These are phyloP conservation scores for Alisma plantagoaquatica DNA, from an alignment of 106 monocot species.

Conservation along the genomic window DNA sequence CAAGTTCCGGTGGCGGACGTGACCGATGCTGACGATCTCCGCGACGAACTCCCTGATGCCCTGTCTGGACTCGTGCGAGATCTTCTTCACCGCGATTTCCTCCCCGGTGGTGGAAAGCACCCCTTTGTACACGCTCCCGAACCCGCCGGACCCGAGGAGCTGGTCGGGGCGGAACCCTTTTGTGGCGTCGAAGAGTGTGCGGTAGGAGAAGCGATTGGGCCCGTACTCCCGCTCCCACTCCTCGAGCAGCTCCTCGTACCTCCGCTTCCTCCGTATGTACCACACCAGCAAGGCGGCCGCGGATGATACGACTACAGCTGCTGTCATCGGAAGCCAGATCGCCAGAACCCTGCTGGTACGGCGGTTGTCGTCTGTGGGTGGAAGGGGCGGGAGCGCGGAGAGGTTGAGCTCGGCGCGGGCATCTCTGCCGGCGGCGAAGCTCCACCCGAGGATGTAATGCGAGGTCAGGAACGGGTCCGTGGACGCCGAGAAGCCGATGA, in stretches of 20 bases:
- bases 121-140: no score
- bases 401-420: no score
- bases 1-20: slow-evolving; percentile 6
- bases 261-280: not conserved
- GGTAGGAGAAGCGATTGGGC: not conserved
- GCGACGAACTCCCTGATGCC: slow-evolving; percentile 8
- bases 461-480: not conserved
- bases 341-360: not conserved
- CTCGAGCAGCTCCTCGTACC: not conserved
- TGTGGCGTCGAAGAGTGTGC: not conserved
- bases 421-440: no score
- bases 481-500: no score
- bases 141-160: slow-evolving; percentile 1
- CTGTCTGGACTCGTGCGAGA: not conserved
- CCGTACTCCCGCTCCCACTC: no score
- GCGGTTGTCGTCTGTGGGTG: not conserved
- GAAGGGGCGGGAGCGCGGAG: not conserved
- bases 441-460: no score
- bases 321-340: no score
- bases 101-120: not conserved
- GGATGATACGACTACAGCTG: not conserved
- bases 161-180: not conserved
- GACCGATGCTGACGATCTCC: no score
- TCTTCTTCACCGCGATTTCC: slow-evolving; percentile 3
- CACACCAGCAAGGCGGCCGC: not conserved